Percentiles rank a stretch among this genome's conserved stretches.
phyloP scores from a whole-genome alignment of 345 rosid species.

The Eucalyptus marginata region DNA sequence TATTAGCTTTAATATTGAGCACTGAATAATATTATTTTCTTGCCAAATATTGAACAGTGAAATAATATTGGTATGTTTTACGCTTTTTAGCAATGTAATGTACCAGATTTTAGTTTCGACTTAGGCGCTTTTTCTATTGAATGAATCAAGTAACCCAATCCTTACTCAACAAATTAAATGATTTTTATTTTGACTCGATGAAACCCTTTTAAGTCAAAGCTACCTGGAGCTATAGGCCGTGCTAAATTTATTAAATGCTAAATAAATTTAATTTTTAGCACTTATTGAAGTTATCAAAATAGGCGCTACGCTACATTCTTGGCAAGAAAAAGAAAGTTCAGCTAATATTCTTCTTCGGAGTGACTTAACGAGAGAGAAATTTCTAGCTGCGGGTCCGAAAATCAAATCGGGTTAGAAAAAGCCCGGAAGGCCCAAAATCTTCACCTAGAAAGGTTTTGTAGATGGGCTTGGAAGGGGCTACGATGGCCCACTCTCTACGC shows the following conservation, averaged over 20 bases:
- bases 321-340: background rate
- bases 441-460: background rate
- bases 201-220: background rate
- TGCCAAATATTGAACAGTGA: background rate
- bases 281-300: background rate
- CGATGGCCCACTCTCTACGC: background rate
- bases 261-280: background rate
- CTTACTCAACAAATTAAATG: background rate
- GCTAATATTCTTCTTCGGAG: background rate
- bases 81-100: fast-evolving
- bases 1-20: background rate
- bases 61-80: background rate
- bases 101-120: background rate
- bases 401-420: background rate
- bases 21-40: background rate
- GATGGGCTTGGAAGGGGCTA: background rate
- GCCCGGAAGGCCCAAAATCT: background rate
- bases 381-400: background rate
- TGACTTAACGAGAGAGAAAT: background rate
- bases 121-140: background rate
- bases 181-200: background rate
- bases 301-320: background rate
- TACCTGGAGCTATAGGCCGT: background rate
- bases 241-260: background rate
- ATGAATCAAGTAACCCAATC: background rate